These are phyloP conservation scores for Scheffersomyces coipomensis DNA, from an alignment of 805 yeast genomes.

Conservation along the genomic window DNA sequence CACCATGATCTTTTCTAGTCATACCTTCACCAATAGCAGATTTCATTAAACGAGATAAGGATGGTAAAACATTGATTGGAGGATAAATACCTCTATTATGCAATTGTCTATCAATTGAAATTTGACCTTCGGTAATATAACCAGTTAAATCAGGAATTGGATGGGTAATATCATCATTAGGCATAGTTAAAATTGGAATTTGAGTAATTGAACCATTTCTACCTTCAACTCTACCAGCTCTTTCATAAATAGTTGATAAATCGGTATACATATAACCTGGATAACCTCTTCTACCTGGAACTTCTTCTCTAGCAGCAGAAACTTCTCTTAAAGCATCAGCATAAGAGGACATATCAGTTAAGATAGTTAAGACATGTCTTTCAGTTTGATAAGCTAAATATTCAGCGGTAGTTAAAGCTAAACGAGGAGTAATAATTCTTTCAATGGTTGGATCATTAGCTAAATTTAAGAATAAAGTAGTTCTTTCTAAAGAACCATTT, in stretches of 20 bases:
- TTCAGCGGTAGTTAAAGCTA: conserved; percentile 98
- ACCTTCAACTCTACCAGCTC: conserved; percentile 99
- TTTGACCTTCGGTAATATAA: conserved; percentile 98
- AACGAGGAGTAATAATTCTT: conserved; percentile 98
- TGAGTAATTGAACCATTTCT: conserved; percentile 99
- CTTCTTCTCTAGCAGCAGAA: conserved; percentile 99
- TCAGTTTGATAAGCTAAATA: conserved; percentile 98
- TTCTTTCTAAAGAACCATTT: conserved; percentile 97
- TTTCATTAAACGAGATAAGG: conserved; percentile 97
- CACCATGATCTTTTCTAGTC: conserved; percentile 99
- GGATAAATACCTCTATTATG: conserved; percentile 97
- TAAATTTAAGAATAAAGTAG: conserved; percentile 91
- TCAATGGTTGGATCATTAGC: conserved; percentile 99
- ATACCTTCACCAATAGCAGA: conserved; percentile 99
- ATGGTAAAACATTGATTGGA: conserved; percentile 97
- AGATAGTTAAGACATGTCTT: conserved; percentile 95
- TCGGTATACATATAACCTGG: conserved; percentile 99
- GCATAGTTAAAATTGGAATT: conserved; percentile 98
- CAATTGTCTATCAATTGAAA: conserved; percentile 94
- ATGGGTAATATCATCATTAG: conserved; percentile 99
- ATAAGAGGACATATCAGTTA: conserved; percentile 99
- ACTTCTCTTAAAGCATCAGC: conserved; percentile 99
- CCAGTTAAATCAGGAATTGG: conserved; percentile 99
- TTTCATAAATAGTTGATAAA: conserved; percentile 97
- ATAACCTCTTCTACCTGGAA: conserved; percentile 99